Evolutionary conservation across 1,284 basidiomycete species (phyloP), one percentile per base, ranked within the genome.

Genomic region (Sparassis latifolia): DNA sequence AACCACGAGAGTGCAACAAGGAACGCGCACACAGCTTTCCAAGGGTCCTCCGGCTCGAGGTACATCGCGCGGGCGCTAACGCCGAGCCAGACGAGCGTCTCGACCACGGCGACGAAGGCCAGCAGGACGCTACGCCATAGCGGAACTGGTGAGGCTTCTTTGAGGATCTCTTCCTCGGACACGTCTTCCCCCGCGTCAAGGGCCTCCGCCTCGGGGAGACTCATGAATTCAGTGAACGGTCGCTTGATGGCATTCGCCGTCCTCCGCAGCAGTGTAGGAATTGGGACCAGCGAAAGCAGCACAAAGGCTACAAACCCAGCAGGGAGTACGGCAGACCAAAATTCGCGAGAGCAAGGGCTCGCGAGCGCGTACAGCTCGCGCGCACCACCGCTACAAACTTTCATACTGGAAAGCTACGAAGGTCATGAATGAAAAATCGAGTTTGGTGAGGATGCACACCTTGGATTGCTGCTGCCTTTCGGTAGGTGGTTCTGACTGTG

Each of bases 71-170:
- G 82, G 5, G 73, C 74, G 4, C 72, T 77, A 32, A 72, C 58
- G 4, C 67, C 69, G 28, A 79, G 59, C 80, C 82, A 84, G 5
- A 62, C 64, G 10, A 84, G 62, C 0, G 74, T 65, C 58, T 81
- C 73, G 6, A 71, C 33, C 9, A 82, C 69, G 3, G 78, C 76
- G 27, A 79, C 54, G 45, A 73, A 68, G 1, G 74, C 71, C 27
- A 87, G 72, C 5, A 77, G 55, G 37, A 80, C 53, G 3, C 77
- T 79, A 42, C 77, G 75, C 82, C 84, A 84, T 3, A 82, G 65
- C 0, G 78, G 74, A 12, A 71, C 68, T 1, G 62, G 46, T 3
- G 47, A 53, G 28, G 51, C 44, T 20, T 55, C 47, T 32, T 54
- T 44, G 12, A 37, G 42, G 32, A 54, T 47, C 4, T 58, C 51